phyloP scores from a whole-genome alignment of 257 asterid genomes.

The Agastache rugosa region DNA sequence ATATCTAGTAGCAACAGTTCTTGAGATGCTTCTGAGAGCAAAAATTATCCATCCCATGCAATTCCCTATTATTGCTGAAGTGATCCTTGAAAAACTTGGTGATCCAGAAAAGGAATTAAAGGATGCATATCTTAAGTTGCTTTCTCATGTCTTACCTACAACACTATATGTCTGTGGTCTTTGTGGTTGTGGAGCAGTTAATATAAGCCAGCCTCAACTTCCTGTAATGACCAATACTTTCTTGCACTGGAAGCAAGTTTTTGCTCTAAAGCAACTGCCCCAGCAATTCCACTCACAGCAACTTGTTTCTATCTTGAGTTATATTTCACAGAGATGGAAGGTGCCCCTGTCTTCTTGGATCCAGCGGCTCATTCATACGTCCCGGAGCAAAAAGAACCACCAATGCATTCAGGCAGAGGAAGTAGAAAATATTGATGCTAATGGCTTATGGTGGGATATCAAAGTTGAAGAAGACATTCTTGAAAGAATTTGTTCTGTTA shows the following conservation, averaged over 20 bases:
- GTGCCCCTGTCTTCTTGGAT: conserved; percentile 95
- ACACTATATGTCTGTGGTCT: conserved; percentile 75
- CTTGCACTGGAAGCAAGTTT: conserved; percentile 87
- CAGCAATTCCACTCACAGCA: conserved; percentile 93
- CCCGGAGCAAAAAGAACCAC: conserved; percentile 65
- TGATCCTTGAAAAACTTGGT: conserved; percentile 80
- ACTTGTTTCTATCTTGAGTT: conserved; percentile 88
- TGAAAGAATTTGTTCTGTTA: conserved; percentile 73
- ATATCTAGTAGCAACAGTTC: conserved; percentile 66
- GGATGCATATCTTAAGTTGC: conserved; percentile 69
- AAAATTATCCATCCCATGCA: conserved; percentile 81
- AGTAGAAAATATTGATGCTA: conserved; percentile 53
- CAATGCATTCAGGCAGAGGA: conserved; percentile 65
- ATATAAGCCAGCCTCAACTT: conserved; percentile 52
- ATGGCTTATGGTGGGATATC: conserved; percentile 72
- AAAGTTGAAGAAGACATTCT: conserved; percentile 74
- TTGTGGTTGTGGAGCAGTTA: conserved; percentile 56
- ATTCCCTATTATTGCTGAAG: conserved; percentile 68
- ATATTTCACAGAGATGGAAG: conserved; percentile 96
- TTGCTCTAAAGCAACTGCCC: conserved; percentile 86
- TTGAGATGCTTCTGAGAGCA: conserved; percentile 81
- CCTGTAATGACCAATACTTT: conserved; percentile 48
- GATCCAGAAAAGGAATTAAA: conserved; percentile 84
- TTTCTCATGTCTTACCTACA: conserved; percentile 71
- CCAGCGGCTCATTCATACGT: conserved; percentile 74